Evolutionary conservation across 805 yeast species (phyloP).

Genomic region (Candida manassasensis): DNA sequence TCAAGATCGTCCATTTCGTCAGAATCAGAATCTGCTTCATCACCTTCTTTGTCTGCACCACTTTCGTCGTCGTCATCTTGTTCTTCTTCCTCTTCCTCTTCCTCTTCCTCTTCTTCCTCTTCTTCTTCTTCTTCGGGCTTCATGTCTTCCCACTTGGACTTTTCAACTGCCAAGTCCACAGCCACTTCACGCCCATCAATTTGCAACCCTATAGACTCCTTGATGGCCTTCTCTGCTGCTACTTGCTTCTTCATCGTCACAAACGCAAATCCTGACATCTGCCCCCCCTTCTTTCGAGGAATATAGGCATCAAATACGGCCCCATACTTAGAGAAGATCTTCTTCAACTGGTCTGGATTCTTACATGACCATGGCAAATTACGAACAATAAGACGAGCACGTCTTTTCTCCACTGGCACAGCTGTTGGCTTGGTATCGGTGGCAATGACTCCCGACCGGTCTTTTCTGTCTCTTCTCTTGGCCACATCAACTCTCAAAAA

Average conservation of each 20-base stretch:
- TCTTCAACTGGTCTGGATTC: constrained; percentile 65
- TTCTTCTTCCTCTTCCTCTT: constrained; percentile 33
- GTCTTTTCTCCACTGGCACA: constrained; percentile 62
- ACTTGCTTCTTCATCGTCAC: constrained; percentile 79
- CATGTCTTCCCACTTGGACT: constrained; percentile 70
- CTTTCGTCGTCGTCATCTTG: constrained; percentile 34
- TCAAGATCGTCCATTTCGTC: constrained; percentile 25
- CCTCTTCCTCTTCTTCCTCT: constrained; percentile 38
- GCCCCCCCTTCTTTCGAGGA: constrained; percentile 83
- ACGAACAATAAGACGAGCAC: constrained; percentile 82
- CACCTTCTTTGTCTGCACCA: constrained; percentile 28
- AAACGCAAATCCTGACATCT: constrained; percentile 92
- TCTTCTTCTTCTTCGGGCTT: constrained; percentile 34
- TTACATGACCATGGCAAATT: constrained; percentile 96
- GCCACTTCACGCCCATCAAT: constrained; percentile 90
- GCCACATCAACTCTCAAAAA: constrained; percentile 80
- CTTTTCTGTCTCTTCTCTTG: constrained; percentile 80
- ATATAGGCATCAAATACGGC: constrained; percentile 83
- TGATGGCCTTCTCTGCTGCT: constrained; percentile 78
- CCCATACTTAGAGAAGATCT: constrained; percentile 72
- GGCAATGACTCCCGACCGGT: constrained; percentile 10
- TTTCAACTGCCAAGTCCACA: constrained; percentile 89
- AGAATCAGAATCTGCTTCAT: constrained; percentile 27
- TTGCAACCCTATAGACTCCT: constrained; percentile 66
- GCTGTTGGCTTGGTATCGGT: constrained; percentile 8